Percentiles rank a stretch among this genome's conserved stretches.
Evolutionary conservation across 768 basidiomycete genomes (phyloP).

Genomic region (Krasilnikovozyma curviuscula): DNA sequence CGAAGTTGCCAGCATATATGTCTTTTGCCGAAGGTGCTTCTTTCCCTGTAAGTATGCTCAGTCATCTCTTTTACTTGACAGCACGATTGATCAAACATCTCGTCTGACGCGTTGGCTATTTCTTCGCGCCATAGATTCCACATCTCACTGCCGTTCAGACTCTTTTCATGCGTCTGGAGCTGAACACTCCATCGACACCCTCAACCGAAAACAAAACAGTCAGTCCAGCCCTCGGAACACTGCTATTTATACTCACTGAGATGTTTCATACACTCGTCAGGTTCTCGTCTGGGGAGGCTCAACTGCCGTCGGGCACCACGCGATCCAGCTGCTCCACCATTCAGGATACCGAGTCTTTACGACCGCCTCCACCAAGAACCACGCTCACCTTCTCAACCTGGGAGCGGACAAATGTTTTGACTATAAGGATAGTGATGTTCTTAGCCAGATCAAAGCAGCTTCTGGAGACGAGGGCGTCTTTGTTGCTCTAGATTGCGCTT

Average conservation of each 20-base stretch:
- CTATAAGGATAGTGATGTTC: slow-evolving; percentile 2
- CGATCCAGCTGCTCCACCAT: slow-evolving; percentile 31
- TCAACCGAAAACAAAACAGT: neutral
- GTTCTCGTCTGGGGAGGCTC: neutral
- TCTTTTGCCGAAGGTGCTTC: neutral
- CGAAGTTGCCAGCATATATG: neutral
- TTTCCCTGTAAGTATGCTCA: neutral
- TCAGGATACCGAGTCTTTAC: slow-evolving; percentile 33
- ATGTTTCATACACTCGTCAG: neutral
- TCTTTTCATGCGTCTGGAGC: neutral
- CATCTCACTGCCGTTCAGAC: slow-evolving; percentile 3
- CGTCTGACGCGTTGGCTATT: neutral
- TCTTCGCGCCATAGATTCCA: neutral
- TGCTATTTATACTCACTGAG: neutral
- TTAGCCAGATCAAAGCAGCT: neutral
- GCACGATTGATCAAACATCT: no score
- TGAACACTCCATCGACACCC: neutral
- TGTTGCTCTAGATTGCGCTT: neutral
- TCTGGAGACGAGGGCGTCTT: neutral
- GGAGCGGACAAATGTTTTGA: slow-evolving; percentile 27
- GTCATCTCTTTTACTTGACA: no score
- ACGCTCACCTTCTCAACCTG: slow-evolving; percentile 25
- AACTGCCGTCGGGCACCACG: slow-evolving; percentile 24
- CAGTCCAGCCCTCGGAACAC: neutral
- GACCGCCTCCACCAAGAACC: slow-evolving; percentile 31